A percentile compares a stretch with the other conserved stretches of the same genome.
Evolutionary conservation across 305 asterid species (phyloP).

Genomic region (Fraxinus greggii): DNA sequence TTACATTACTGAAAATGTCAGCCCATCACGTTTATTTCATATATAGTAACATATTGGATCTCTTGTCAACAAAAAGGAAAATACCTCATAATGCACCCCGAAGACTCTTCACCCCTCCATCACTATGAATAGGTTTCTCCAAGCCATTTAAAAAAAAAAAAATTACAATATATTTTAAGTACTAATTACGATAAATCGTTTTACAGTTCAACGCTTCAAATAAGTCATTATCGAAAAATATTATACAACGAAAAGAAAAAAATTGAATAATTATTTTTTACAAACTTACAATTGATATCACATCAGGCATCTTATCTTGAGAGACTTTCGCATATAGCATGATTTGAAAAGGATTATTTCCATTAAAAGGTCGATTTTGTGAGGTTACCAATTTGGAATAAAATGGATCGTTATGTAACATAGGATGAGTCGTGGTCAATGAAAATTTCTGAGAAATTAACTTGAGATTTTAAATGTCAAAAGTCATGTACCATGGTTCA

Average conservation of each 20-base stretch:
- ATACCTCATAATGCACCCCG: background rate
- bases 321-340: background rate
- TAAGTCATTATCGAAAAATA: background rate
- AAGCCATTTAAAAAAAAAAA: background rate
- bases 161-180: background rate
- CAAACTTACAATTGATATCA: background rate
- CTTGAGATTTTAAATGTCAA: background rate
- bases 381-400: background rate
- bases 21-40: conserved; percentile 30
- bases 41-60: background rate
- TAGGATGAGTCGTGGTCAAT: background rate
- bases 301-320: background rate
- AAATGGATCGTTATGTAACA: background rate
- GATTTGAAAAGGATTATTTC: background rate
- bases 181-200: background rate
- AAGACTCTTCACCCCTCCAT: conserved; percentile 1
- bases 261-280: background rate
- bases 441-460: background rate
- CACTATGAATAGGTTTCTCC: background rate
- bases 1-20: conserved; percentile 38
- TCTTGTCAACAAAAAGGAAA: background rate
- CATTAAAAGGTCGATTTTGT: background rate
- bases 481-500: background rate
- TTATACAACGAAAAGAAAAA: background rate
- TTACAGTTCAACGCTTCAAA: background rate